Base-by-base conservation (phyloP, 1,284 basidiomycete species). In the Neolentinus lepideus region DNA sequence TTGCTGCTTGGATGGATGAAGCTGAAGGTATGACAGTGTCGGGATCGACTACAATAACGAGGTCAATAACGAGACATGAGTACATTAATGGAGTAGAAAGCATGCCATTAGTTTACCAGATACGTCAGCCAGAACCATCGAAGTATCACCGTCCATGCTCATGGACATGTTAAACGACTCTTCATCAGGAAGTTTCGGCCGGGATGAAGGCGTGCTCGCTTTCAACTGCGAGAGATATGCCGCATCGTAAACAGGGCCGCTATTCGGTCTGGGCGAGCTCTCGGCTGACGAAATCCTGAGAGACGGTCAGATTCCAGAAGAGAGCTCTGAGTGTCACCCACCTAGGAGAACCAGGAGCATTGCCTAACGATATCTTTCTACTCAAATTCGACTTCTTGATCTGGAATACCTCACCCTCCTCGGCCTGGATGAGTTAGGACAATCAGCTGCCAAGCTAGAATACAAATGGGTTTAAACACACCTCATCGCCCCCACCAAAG, bases 181-280 rank as follows among this genome's bases (percentile, higher is more conserved):
- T 48, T 66, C 61, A 43, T 63, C 58, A 8, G 66, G 60, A 10
- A 71, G 62, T 1, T 73, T 68, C 0, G 79, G 81, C 53, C 85
- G 78, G 16, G 82, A 71, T 1, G 78, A 76, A 2, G 84, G 84
- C 0, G 92, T 94, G 57, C 78, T 85, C 1, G 91, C 90, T 73
- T 91, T 94, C 45, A 96, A 79, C 64, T 94, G 81, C 21, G 85
- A 81, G 14, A 96, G 78, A 67, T 94, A 87, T 54, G 85, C 87
- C 26, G 81, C 76, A 57, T 88, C 86, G 67, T 97, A 97, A 12
- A 75, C 75, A 0, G 86, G 84, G 2, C 69, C 67, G 2, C 71
- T 76, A 64, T 67, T 67, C 1, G 77, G 67, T 52, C 67, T 74
- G 25, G 75, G 64, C 4, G 80, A 73, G 82, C 78, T 11, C 74